Base-by-base conservation (phyloP, 202 grass and related monocot species). In the Zoysia matrella region DNA sequence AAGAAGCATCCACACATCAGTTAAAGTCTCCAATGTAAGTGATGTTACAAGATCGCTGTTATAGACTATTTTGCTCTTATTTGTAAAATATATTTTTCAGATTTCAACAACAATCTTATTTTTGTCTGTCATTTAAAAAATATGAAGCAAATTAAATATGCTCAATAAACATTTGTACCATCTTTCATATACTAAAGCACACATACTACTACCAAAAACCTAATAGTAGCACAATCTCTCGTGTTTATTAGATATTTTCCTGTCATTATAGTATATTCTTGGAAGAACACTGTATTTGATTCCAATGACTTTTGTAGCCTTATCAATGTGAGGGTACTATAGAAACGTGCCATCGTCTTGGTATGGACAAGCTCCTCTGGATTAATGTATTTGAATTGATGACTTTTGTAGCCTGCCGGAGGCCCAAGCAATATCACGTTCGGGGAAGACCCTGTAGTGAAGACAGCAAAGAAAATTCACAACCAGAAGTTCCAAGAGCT, bases 401-500 rank as follows among this genome's bases (percentile, higher is more conserved):
- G 10, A 40, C 54, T 86, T 86, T 55, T 91, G 46, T 66, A 97
- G 94, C 90, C 92, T 65, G 94, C 90, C 8, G 94, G 92, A 18
- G 92, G 92, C 72, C 86, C 81, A 71, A 94, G 94, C 82, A 92
- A 92, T 65, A 92, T 97, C 68, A 86, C 79, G 10, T 97, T 92
- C 63, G 87, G 88, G 3, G 88, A 91, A 69, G 94, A 97, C n/a
- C 80, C 92, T 43, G 88, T 76, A 14, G 61, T 67, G 14, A 97
- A 94, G 69, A 86, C 88, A 16, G 60, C 88, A 43, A 92, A 90
- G 80, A 94, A 94, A 85, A 92, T 97, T 68, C 90, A 97, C 75
- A 87, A 88, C 63, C 94, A 97, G 70, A 97, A 97, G 78, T 97
- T 94, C 60, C 94, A 94, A 67, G 94, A 97, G 71, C 58, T 97